These are phyloP conservation scores for Colletotrichum siamense DNA, from an alignment of 2,329 filamentous ascomycete genomes.

Conservation along the genomic window DNA sequence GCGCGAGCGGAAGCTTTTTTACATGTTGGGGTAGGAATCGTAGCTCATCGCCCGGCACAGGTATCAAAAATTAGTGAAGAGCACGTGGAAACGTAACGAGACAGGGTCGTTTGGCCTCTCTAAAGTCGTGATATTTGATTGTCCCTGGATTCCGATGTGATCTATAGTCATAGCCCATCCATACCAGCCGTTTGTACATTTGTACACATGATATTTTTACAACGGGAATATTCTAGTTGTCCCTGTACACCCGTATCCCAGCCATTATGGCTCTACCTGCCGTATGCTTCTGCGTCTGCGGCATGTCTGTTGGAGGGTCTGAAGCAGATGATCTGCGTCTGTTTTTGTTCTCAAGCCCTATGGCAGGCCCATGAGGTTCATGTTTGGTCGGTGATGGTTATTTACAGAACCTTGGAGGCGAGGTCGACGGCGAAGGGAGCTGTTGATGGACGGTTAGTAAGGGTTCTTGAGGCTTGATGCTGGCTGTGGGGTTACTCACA, in stretches of 20 bases:
- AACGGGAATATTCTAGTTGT: neutral
- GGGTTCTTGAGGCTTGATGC: neutral
- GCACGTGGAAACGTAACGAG: neutral
- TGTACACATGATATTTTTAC: constrained; percentile 22
- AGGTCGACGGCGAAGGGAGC: constrained; percentile 65
- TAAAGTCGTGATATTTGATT: constrained; percentile 8
- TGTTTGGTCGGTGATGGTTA: neutral
- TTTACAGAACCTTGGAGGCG: constrained; percentile 49
- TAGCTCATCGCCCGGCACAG: neutral
- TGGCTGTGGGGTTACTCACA: constrained; percentile 59
- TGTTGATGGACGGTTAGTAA: constrained; percentile 29
- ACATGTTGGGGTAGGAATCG: neutral
- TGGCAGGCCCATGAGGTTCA: neutral
- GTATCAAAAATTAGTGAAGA: neutral
- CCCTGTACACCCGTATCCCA: constrained; percentile 1
- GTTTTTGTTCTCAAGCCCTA: neutral
- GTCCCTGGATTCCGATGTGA: neutral
- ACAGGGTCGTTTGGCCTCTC: neutral
- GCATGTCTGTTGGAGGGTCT: neutral
- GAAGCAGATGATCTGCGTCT: neutral
- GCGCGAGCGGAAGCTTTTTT: neutral
- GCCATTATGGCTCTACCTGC: neutral
- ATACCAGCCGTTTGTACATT: neutral
- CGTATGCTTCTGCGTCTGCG: neutral
- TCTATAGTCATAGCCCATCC: constrained; percentile 10